Evolutionary conservation across 2,329 filamentous ascomycete genomes (phyloP), one percentile per base, ranked within the genome.

Genomic region (Falciphora oryzae): DNA sequence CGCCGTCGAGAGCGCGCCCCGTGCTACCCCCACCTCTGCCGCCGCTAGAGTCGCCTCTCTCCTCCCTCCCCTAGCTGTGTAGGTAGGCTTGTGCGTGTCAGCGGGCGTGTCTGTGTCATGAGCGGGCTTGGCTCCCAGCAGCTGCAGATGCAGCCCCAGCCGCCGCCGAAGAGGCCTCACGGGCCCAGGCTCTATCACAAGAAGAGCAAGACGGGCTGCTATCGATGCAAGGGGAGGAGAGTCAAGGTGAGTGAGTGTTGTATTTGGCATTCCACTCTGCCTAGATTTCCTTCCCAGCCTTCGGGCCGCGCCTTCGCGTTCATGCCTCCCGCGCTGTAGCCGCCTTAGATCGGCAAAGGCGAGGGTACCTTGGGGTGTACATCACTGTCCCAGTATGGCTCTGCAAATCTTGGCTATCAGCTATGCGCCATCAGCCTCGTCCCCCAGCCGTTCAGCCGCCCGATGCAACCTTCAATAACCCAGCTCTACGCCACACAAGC

Each of bases 181-280:
- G 69, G 66, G 13, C 70, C 70, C 29, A 66, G 73, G 57, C 67
- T 75, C 27, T 75, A 74, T 60, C 73, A 75, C 65, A 73, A 69
- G 65, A 74, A 75, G 67, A 74, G 72, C 31, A 66, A 69, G 50
- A 71, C 68, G 61, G 73, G 73, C 1, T 75, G 73, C 64, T 64
- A 70, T 18, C 68, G 71, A 57, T 75, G 72, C 65, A 72, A 71
- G 65, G 68, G 67, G 11, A 67, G 73, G 32, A 68, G 72, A 27
- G 73, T 75, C 25, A 75, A 74, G 70, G 73, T 74, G 59, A 65
- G 65, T 18, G 10, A 18, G 31, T 27, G 13, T 31, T 5, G 14
- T 50, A 35, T 22, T 3, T 16, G 14, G n/a, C 28, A 31, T 56
- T 1, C 11, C 6, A 13, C 25, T 31, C 27, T 27, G 4, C 32